These are phyloP conservation scores for Lasiosphaeria ovina DNA, from an alignment of 495 filamentous ascomycete genomes.

Conservation along the genomic window DNA sequence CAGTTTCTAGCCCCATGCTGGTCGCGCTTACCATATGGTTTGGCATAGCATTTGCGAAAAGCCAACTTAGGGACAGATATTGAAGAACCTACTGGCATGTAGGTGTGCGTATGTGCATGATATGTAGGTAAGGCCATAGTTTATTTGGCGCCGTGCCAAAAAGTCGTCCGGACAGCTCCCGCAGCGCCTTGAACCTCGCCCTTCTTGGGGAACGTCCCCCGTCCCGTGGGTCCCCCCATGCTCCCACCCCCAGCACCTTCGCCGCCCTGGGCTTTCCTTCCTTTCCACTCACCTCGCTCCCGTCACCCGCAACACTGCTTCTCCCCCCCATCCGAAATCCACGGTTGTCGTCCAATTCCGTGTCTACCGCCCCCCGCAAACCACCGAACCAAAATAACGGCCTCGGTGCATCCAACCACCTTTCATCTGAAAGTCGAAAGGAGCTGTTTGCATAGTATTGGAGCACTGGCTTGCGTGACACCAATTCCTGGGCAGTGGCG, in stretches of 20 bases:
- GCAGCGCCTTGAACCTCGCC: conserved; percentile 24
- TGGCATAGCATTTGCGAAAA: too few relatives aligned
- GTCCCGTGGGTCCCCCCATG: conserved; percentile 28
- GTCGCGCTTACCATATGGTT: too few relatives aligned
- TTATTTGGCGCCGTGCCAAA: conserved; percentile 27
- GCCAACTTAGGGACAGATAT: too few relatives aligned
- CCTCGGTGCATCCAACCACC: neutral
- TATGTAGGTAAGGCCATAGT: too few relatives aligned
- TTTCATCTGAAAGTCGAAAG: neutral
- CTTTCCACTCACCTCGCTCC: conserved; percentile 18
- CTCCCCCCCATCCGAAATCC: conserved; percentile 4
- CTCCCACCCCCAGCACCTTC: conserved; percentile 19
- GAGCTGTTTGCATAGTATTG: neutral
- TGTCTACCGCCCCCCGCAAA: neutral
- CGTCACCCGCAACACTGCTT: conserved; percentile 9
- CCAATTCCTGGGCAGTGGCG: neutral
- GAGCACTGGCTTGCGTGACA: neutral
- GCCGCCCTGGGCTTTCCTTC: conserved; percentile 22
- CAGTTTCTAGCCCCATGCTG: too few relatives aligned
- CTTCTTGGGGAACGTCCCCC: conserved; percentile 29
- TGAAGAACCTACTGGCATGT: too few relatives aligned
- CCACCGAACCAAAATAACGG: neutral
- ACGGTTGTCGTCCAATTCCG: conserved; percentile 9
- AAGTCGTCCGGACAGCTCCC: conserved; percentile 31
- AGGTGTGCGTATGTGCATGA: too few relatives aligned